A percentile compares a stretch with the other conserved stretches of the same genome.
These are phyloP conservation scores for Musa schizocarpa DNA, from an alignment of 176 grass and related monocot species.

Conservation along the genomic window DNA sequence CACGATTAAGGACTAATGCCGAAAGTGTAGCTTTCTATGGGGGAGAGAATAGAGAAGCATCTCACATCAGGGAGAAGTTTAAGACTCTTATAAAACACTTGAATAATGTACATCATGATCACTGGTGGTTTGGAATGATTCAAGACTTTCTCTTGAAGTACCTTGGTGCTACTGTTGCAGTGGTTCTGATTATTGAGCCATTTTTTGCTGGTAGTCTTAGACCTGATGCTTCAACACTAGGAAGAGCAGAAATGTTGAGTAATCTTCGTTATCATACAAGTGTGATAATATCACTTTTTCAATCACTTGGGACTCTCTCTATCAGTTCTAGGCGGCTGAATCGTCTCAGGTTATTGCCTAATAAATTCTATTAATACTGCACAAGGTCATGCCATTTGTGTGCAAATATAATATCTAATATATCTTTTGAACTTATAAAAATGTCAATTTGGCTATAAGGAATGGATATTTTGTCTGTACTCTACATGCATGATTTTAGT, in stretches of 20 bases:
- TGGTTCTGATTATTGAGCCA: constrained; percentile 93
- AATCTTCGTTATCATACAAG: constrained; percentile 98
- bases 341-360: constrained; percentile 58
- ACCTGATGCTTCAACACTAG: constrained; percentile 88
- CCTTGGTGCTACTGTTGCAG: constrained; percentile 89
- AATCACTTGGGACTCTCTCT: constrained; percentile 85
- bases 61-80: constrained; percentile 75
- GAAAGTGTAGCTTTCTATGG: constrained; percentile 99
- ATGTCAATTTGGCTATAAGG: too few species aligned
- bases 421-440: too few species aligned
- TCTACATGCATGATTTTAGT: too few species aligned
- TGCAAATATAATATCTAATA: too few species aligned
- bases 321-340: constrained; percentile 91
- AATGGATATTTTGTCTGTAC: too few species aligned
- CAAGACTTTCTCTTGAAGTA: constrained; percentile 99
- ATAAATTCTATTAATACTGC: constrained; percentile 11
- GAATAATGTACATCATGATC: constrained; percentile 78
- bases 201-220: constrained; percentile 90
- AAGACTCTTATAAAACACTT: constrained; percentile 69
- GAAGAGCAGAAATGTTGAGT: constrained; percentile 97
- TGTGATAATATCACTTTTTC: constrained; percentile 94
- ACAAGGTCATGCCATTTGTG: too few species aligned
- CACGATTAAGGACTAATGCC: constrained; percentile 88
- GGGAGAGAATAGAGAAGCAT: constrained; percentile 80
- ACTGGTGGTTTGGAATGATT: constrained; percentile 99